phyloP scores from a whole-genome alignment of 768 basidiomycete species.

The Tricholoma furcatifolium region DNA sequence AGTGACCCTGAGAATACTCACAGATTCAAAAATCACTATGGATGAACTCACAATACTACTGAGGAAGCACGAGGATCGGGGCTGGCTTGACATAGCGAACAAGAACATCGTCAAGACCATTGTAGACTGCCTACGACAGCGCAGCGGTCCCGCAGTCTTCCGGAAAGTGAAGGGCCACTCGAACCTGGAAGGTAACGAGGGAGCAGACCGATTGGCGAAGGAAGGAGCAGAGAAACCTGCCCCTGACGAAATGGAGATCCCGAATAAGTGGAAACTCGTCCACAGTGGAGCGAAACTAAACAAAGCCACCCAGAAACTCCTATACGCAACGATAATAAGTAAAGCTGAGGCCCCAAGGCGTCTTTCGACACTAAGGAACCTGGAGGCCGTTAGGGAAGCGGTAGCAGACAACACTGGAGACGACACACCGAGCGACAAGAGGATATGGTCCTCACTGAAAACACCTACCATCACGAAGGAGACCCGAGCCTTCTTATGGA shows the following conservation, averaged over 20 bases:
- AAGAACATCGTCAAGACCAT: background rate
- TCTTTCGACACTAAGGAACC: background rate
- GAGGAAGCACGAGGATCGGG: slow-evolving; percentile 6
- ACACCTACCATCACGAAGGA: background rate
- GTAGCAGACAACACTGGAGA: background rate
- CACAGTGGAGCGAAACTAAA: background rate
- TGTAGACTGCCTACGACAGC: background rate
- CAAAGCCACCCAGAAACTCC: background rate
- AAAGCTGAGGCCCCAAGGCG: background rate
- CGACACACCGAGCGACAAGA: background rate
- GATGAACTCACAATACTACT: slow-evolving; percentile 11
- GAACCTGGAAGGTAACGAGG: slow-evolving; percentile 14
- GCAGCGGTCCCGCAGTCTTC: background rate
- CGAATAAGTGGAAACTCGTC: background rate
- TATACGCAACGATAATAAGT: background rate
- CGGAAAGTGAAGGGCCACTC: slow-evolving; percentile 18
- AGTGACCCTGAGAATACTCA: background rate
- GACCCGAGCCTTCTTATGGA: slow-evolving; percentile 21
- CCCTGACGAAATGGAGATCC: background rate
- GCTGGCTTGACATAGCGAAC: slow-evolving; percentile 8
- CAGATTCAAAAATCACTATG: slow-evolving; percentile 17
- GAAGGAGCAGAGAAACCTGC: slow-evolving; percentile 2
- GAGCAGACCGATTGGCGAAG: slow-evolving; percentile 11
- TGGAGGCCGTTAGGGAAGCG: background rate
- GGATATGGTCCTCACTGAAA: background rate